Evolutionary conservation across 352 stramenopile species (phyloP).

Genomic region (Globisporangium irregulare): DNA sequence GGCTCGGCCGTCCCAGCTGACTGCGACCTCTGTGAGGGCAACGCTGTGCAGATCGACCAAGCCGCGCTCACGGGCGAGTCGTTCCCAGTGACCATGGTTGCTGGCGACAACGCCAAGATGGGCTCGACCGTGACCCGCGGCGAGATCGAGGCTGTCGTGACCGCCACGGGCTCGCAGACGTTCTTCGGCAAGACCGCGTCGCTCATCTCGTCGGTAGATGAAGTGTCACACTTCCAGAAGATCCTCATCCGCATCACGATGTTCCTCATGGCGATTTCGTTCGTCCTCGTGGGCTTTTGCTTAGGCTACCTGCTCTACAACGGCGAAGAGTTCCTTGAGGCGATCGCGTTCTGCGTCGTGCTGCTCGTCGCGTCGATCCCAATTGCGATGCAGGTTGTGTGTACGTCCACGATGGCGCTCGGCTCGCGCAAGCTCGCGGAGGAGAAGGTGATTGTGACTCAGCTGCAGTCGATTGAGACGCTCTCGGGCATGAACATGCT

Average conservation of each 20-base stretch:
- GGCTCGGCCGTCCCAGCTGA: slow-evolving; percentile 93
- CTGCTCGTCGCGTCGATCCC: slow-evolving; percentile 92
- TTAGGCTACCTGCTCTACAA: slow-evolving; percentile 86
- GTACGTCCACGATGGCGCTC: slow-evolving; percentile 91
- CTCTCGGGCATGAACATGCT: slow-evolving; percentile 93
- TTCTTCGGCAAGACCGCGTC: slow-evolving; percentile 91
- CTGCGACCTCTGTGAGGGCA: slow-evolving; percentile 80
- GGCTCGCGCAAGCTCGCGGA: slow-evolving; percentile 88
- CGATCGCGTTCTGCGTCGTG: slow-evolving; percentile 88
- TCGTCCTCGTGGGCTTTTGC: slow-evolving; percentile 86
- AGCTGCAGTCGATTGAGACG: slow-evolving; percentile 91
- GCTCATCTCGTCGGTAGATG: slow-evolving; percentile 71
- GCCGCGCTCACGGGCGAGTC: slow-evolving; percentile 93
- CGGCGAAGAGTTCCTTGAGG: slow-evolving; percentile 69
- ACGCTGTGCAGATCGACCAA: slow-evolving; percentile 88
- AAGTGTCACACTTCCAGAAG: slow-evolving; percentile 88
- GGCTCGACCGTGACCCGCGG: slow-evolving; percentile 81
- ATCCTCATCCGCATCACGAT: slow-evolving; percentile 92
- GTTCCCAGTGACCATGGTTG: slow-evolving; percentile 87
- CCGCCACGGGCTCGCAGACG: slow-evolving; percentile 85
- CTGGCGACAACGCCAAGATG: slow-evolving; percentile 85
- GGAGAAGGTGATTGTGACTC: slow-evolving; percentile 92
- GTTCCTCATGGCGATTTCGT: slow-evolving; percentile 83
- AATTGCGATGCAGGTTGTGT: slow-evolving; percentile 93
- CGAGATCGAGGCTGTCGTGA: slow-evolving; percentile 92